phyloP scores from a whole-genome alignment of 805 yeast genomes.

The Candida coleopterorum region DNA sequence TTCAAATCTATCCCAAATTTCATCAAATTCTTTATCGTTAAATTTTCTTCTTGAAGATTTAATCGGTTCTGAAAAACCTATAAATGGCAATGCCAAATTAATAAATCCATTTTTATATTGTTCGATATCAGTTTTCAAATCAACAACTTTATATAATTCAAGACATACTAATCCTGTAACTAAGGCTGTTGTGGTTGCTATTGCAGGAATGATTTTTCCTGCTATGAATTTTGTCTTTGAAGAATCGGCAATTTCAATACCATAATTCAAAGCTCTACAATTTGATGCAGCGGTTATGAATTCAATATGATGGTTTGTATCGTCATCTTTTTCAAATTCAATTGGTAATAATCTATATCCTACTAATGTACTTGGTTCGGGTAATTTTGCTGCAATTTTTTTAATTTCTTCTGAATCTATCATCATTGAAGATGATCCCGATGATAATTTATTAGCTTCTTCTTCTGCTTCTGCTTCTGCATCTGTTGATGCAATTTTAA shows the following conservation, averaged over 20 bases:
- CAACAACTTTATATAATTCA: constrained; percentile 88
- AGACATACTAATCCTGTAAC: constrained; percentile 93
- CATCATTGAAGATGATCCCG: no score
- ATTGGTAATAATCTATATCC: constrained; percentile 86
- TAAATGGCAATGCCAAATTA: constrained; percentile 89
- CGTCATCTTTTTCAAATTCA: constrained; percentile 98
- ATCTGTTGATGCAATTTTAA: constrained; percentile 80
- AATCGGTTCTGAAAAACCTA: constrained; percentile 96
- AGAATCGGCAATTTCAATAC: constrained; percentile 83
- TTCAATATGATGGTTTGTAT: constrained; percentile 92
- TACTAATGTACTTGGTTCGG: constrained; percentile 82
- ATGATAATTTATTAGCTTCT: constrained; percentile 43
- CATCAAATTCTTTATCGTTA: constrained; percentile 74
- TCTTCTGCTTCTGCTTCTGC: constrained; percentile 92
- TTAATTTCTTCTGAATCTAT: constrained; percentile 63
- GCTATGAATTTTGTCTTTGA: constrained; percentile 95
- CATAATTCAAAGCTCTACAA: constrained; percentile 88
- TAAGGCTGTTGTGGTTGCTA: constrained; percentile 97
- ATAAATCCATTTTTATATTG: constrained; percentile 89
- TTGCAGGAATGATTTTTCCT: constrained; percentile 97
- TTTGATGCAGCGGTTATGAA: constrained; percentile 95
- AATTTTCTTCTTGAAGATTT: constrained; percentile 79
- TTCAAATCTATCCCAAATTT: constrained; percentile 94
- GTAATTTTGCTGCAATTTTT: constrained; percentile 70
- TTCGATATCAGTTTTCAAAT: constrained; percentile 68